Base-by-base conservation (phyloP, 2,329 filamentous ascomycete genomes). In the Cryphonectria naterciae region DNA sequence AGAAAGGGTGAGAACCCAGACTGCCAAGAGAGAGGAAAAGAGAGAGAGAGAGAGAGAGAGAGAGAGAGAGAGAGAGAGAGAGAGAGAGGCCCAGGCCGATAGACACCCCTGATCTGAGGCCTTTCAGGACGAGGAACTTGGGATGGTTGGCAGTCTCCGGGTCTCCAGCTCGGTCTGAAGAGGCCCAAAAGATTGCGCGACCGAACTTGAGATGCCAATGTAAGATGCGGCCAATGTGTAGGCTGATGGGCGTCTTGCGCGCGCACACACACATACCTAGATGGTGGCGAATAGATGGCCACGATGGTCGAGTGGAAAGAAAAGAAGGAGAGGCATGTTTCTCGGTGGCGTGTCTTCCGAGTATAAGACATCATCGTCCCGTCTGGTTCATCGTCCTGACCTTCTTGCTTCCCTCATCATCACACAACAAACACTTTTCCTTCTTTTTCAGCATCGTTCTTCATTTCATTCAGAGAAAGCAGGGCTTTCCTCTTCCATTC, bases 401-500 rank as follows among this genome's bases (percentile, higher is more conserved):
- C 32, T 62, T 13, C 19, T 39, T 58, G 28, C 25, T 49, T 49
- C 46, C 46, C n/a, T 19, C 25, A 58, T 32, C 52, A 56, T 32
- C n/a, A 56, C 52, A 58, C 54, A 35, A 28, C 54, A 58, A 58
- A 7, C 28, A 58, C 25, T 19, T 58, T 58, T 4, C 4, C 11
- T 56, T 46, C 43, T 17, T 32, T 32, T 58, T 58, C 15, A 58
- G 54, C 13, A 58, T 58, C 28, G 8, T 49, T 11, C 19, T n/a
- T 49, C 46, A 49, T 7, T 58, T 17, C 28, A 19, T 35, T 58
- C 25, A 58, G 25, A 58, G 54, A 58, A 32, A 58, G 54, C 54
- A 58, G 54, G 54, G 25, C 54, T 58, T 56, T 58, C 54, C 28
- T 58, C 28, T 32, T 58, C 17, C 54, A 17, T 56, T 56, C 54